These are phyloP conservation scores for Venturia asperata DNA, from an alignment of 2,329 filamentous ascomycete species.

Conservation along the genomic window DNA sequence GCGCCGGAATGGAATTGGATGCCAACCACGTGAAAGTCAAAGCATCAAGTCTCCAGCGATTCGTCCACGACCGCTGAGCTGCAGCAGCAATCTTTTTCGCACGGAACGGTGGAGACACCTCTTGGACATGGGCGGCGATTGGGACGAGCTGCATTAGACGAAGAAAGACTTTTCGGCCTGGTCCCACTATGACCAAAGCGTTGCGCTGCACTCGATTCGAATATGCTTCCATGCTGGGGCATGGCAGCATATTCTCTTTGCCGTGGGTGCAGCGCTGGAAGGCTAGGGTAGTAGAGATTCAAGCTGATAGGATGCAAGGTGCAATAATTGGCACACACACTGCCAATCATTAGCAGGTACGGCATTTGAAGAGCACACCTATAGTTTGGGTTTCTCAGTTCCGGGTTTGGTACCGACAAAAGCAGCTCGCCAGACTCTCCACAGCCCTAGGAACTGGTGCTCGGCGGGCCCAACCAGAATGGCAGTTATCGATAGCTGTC, in stretches of 20 bases:
- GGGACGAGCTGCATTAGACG: neutral
- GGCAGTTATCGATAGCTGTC: neutral
- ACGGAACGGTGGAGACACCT: neutral
- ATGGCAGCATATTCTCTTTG: neutral
- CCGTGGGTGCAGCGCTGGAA: neutral
- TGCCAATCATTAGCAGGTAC: neutral
- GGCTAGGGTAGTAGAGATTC: neutral
- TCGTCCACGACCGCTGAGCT: neutral
- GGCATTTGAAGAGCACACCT: neutral
- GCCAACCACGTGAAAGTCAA: slow-evolving; percentile 4
- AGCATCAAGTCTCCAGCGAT: neutral
- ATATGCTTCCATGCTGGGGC: neutral
- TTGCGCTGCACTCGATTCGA: neutral
- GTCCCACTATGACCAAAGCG: slow-evolving; percentile 8
- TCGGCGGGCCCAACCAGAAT: neutral
- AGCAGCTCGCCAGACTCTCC: slow-evolving; percentile 2
- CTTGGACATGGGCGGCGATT: neutral
- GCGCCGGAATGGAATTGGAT: neutral
- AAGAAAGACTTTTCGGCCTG: slow-evolving; percentile 5
- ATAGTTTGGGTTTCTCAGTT: neutral
- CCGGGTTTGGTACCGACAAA: neutral
- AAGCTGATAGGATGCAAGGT: neutral
- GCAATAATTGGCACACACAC: neutral
- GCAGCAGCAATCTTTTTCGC: neutral
- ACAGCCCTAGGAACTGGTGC: neutral